These are phyloP conservation scores for Alternaria alternata DNA, from an alignment of 2,329 filamentous ascomycete species.

Conservation along the genomic window DNA sequence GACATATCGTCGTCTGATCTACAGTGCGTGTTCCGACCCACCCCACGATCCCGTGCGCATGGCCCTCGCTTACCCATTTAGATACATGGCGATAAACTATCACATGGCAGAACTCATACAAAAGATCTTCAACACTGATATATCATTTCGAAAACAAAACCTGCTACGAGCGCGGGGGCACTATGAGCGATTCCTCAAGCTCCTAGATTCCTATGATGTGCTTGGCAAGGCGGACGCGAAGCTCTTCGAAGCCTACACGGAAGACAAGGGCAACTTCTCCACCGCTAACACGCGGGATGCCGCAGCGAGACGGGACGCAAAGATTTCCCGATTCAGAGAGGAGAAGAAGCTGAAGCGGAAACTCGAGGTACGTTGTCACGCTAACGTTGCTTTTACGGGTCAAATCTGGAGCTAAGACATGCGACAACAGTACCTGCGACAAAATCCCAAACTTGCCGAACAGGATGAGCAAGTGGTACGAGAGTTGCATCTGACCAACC, in stretches of 20 bases:
- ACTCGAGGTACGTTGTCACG: conserved; percentile 66
- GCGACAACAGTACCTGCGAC: conserved; percentile 61
- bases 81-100: conserved; percentile 79
- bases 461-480: conserved; percentile 87
- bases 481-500: conserved; percentile 77
- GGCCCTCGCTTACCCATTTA: conserved; percentile 39
- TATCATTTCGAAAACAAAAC: conserved; percentile 62
- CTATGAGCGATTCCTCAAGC: conserved; percentile 81
- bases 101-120: conserved; percentile 81
- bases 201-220: conserved; percentile 80
- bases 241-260: conserved; percentile 75
- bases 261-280: conserved; percentile 76
- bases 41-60: neutral
- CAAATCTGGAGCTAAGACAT: conserved; percentile 30
- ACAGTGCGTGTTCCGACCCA: conserved; percentile 62
- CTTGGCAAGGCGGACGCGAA: conserved; percentile 70
- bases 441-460: conserved; percentile 67
- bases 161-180: conserved; percentile 71
- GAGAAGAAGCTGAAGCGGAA: conserved; percentile 87
- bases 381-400: conserved; percentile 14
- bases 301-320: conserved; percentile 76
- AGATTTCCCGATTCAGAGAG: conserved; percentile 83
- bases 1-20: conserved; percentile 86
- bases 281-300: conserved; percentile 73
- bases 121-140: conserved; percentile 67